Evolutionary conservation across 2,329 filamentous ascomycete genomes (phyloP).

Genomic region (Neofusicoccum kwambonambiense): DNA sequence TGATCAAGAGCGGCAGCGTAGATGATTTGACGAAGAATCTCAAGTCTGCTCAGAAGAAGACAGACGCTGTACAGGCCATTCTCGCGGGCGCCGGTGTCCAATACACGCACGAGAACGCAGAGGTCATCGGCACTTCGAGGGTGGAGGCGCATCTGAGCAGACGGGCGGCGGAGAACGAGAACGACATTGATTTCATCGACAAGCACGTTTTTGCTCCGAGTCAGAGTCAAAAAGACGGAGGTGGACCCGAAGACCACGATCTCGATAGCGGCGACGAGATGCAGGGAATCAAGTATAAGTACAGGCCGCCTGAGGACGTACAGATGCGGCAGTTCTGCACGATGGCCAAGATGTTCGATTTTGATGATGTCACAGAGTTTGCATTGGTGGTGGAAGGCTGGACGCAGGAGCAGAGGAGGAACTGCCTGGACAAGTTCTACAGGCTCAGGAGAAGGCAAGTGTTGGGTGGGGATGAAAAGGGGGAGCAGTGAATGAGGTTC

Average conservation of each 20-base stretch:
- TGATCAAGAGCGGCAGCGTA: slow-evolving; percentile 50
- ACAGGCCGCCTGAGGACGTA: slow-evolving; percentile 73
- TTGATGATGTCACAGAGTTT: slow-evolving; percentile 75
- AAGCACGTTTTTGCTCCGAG: slow-evolving; percentile 59
- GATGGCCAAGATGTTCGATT: slow-evolving; percentile 80
- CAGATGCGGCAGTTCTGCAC: slow-evolving; percentile 82
- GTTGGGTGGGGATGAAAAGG: slow-evolving; percentile 1
- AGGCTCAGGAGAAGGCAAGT: slow-evolving; percentile 57
- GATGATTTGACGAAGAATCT: slow-evolving; percentile 26
- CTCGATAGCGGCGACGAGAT: slow-evolving; percentile 23
- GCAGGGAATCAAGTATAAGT: slow-evolving; percentile 54
- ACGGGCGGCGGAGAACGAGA: slow-evolving; percentile 64
- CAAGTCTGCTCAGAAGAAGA: slow-evolving; percentile 39
- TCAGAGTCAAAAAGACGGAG: slow-evolving; percentile 31
- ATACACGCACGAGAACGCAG: slow-evolving; percentile 94
- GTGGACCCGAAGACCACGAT: slow-evolving; percentile 19
- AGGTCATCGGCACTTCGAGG: slow-evolving; percentile 89
- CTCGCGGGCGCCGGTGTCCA: slow-evolving; percentile 83
- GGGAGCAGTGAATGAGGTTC: slow-evolving; percentile 1
- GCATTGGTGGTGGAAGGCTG: slow-evolving; percentile 86
- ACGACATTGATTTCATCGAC: slow-evolving; percentile 51
- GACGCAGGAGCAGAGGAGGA: slow-evolving; percentile 78
- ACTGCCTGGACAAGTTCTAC: slow-evolving; percentile 81
- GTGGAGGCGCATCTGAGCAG: slow-evolving; percentile 84
- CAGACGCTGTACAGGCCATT: slow-evolving; percentile 84